Evolutionary conservation across 2,329 filamentous ascomycete species (phyloP).

Genomic region (Ceratocystis cacaofunesta): DNA sequence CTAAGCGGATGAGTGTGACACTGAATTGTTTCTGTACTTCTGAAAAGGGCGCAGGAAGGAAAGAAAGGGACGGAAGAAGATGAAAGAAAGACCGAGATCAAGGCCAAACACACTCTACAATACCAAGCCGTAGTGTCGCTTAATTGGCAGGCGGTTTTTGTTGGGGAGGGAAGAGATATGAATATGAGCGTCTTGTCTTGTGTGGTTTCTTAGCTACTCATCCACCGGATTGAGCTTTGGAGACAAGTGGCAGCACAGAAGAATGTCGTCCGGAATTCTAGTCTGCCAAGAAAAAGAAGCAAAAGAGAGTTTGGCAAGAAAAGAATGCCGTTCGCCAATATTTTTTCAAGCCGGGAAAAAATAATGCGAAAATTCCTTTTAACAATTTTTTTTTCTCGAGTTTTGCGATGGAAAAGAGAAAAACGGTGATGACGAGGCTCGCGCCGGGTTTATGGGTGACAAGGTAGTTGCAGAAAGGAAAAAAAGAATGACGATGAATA

Average conservation of each 20-base stretch:
- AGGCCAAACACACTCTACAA: too few relatives aligned
- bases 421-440: conserved; percentile 13
- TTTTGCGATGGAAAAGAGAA: neutral
- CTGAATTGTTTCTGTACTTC: too few relatives aligned
- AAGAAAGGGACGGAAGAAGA: too few relatives aligned
- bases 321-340: neutral
- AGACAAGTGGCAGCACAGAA: conserved; percentile 3
- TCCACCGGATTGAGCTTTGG: neutral
- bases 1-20: too few relatives aligned
- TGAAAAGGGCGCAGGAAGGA: too few relatives aligned
- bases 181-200: neutral
- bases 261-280: neutral
- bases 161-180: neutral
- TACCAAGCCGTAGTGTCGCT: too few relatives aligned
- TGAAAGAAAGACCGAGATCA: too few relatives aligned
- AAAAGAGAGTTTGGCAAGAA: neutral
- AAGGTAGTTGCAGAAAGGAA: conserved; percentile 7
- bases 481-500: conserved; percentile 4
- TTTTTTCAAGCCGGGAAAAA: neutral
- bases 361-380: neutral
- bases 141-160: too few relatives aligned
- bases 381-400: neutral
- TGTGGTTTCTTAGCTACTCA: neutral
- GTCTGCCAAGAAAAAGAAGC: neutral
- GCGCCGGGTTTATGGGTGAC: conserved; percentile 5